Evolutionary conservation across 306 rosid species (phyloP), one percentile per base, ranked within the genome.

Genomic region (Geum urbanum): DNA sequence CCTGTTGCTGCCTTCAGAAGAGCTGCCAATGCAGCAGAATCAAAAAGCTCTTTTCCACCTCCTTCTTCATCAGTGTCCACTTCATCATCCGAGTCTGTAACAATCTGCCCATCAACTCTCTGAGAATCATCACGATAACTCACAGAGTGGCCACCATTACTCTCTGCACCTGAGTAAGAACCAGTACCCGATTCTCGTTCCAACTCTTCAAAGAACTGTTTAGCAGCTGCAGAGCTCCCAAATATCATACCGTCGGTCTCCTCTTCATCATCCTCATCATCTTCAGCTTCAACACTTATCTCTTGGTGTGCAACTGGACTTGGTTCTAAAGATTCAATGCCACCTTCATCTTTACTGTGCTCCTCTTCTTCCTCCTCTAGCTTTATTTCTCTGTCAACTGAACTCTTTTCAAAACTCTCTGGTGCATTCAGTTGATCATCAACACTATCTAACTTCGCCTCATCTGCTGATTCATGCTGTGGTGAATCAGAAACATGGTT

Each of bases 11-110:
- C 97, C 81, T 89, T 95, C 82, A 95, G 66, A 67, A 95, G 97
- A 59, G 99, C 96, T 16, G 95, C 95, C 84, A 95, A 78, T 35
- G 99, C 89, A 80, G 97, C 92, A 72, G 91, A 82, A 76, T 95
- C 99, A 79, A 91, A 95, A 69, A 95, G 64, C 85, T 95, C 96
- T 74, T 87, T 91, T 43, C 95, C 84, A 63, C 84, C 89, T 16
- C 86, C 95, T 71, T 95, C 99, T 47, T 95, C 97, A 46, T 95
- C 97, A 12, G 87, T 79, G 60, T 87, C 91, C 56, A n/a, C 87
- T 70, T 87, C 98, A 77, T 94, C 99, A 24, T 91, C 99, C 0
- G 99, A 87, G 59, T 91, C 99, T 4, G 88, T 87, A 62, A 78
- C 96, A 79, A 95, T 84, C 79, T 91, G 96, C 39, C 99, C 99